Evolutionary conservation across 441 rosid species (phyloP).

Genomic region (Euphorbia schlechtendalii): DNA sequence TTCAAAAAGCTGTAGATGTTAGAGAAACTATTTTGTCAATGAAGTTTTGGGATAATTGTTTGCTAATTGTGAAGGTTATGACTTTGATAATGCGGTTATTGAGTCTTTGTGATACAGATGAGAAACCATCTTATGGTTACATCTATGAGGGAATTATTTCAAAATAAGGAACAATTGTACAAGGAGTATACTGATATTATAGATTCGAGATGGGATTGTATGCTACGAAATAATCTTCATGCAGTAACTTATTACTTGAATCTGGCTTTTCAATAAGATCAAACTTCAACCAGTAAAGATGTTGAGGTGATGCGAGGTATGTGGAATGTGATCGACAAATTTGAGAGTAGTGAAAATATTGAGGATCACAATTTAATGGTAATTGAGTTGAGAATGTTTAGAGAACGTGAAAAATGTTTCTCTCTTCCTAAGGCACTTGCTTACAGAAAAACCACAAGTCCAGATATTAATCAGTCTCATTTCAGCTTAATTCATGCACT

Average conservation of each 20-base stretch:
- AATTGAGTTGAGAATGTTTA: background rate
- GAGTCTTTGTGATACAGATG: background rate
- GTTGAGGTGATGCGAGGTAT: background rate
- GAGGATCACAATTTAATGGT: too few relatives aligned
- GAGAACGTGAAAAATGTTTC: background rate
- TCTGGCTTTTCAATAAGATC: background rate
- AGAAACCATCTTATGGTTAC: too few relatives aligned
- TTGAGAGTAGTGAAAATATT: too few relatives aligned
- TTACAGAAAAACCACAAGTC: too few relatives aligned
- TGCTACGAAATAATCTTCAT: background rate
- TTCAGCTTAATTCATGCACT: too few relatives aligned
- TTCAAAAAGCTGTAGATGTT: too few relatives aligned
- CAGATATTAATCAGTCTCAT: background rate
- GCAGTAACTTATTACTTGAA: background rate
- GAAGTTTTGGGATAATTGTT: background rate
- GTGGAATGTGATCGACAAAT: background rate
- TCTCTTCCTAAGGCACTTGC: too few relatives aligned
- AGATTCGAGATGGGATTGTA: background rate
- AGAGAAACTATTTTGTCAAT: too few relatives aligned
- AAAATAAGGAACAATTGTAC: background rate
- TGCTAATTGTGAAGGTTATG: background rate
- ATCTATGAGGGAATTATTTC: background rate
- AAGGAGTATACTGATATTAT: conserved; percentile 4
- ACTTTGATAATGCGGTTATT: background rate
- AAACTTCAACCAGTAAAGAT: background rate